Conservation (phyloP, 116 monocot genomes). For the Papilionanthe hybrid region DNA sequence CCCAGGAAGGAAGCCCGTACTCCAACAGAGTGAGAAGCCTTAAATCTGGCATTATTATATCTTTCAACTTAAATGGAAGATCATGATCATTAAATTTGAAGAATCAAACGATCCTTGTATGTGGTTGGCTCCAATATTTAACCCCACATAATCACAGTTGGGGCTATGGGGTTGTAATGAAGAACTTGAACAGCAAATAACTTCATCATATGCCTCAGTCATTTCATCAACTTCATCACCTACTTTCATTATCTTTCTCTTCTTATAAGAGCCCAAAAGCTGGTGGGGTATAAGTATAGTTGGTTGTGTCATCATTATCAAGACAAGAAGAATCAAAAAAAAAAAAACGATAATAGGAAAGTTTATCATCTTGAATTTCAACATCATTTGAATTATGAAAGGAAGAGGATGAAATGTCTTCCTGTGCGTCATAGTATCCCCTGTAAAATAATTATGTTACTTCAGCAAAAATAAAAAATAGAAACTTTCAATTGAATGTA, state of each 20-base stretch:
- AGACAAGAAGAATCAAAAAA: not conserved
- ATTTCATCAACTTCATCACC: slow-evolving; percentile 29
- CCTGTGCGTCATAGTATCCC: slow-evolving; percentile 73
- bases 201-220: slow-evolving; percentile 35
- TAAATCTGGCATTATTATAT: slow-evolving; percentile 70
- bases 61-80: slow-evolving; percentile 83
- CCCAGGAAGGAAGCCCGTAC: slow-evolving; percentile 99
- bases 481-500: not conserved
- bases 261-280: slow-evolving; percentile 67
- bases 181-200: slow-evolving; percentile 39
- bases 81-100: slow-evolving; percentile 85
- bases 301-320: slow-evolving; percentile 3
- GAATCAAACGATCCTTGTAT: slow-evolving; percentile 81
- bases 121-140: slow-evolving; percentile 37
- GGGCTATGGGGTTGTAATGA: slow-evolving; percentile 29
- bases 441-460: slow-evolving; percentile 37
- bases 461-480: not conserved
- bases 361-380: slow-evolving; percentile 12
- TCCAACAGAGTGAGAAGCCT: slow-evolving; percentile 78
- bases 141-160: slow-evolving; percentile 34
- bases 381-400: slow-evolving; percentile 7
- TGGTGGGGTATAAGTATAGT: slow-evolving; percentile 28
- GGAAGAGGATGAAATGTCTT: slow-evolving; percentile 19
- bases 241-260: slow-evolving; percentile 63
- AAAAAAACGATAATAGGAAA: slow-evolving; percentile 3